A percentile compares a stretch with the other conserved stretches of the same genome.
Evolutionary conservation across 2,329 filamentous ascomycete species (phyloP).

Genomic region (Leptographium radiaticola): DNA sequence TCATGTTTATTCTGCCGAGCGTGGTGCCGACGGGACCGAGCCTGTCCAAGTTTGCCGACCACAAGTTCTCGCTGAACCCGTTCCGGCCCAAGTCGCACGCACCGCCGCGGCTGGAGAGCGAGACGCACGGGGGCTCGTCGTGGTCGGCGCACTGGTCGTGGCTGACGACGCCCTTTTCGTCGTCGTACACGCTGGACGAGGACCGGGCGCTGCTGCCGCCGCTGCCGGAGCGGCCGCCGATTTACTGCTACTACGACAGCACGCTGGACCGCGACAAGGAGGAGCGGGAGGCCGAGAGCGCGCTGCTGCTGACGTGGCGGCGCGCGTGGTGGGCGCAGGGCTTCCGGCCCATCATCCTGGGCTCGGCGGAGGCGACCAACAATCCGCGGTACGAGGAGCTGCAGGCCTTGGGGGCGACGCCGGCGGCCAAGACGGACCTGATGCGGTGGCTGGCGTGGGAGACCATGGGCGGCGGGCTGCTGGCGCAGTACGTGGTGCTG

Average conservation of each 20-base stretch:
- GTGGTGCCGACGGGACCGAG: conserved; percentile 33
- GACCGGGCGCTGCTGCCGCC: conserved; percentile 74
- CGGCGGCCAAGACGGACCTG: conserved; percentile 53
- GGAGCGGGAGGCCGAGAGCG: conserved; percentile 59
- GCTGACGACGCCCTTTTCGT: conserved; percentile 75
- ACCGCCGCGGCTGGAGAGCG: conserved; percentile 63
- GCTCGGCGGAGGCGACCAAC: conserved; percentile 65
- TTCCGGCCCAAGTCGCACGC: conserved; percentile 59
- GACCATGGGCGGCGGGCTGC: conserved; percentile 71
- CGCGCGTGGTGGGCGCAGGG: conserved; percentile 93
- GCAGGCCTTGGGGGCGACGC: conserved; percentile 47
- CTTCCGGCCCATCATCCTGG: conserved; percentile 73
- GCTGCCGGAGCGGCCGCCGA: conserved; percentile 51
- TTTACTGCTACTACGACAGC: conserved; percentile 87
- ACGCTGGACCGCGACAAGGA: conserved; percentile 47
- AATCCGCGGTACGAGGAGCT: conserved; percentile 68
- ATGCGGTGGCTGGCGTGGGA: conserved; percentile 89
- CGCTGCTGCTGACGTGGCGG: conserved; percentile 74
- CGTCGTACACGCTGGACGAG: conserved; percentile 65
- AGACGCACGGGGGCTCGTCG: conserved; percentile 61
- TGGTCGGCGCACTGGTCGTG: conserved; percentile 90
- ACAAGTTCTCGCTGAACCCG: conserved; percentile 44
- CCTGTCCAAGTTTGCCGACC: conserved; percentile 34
- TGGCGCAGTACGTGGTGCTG: conserved; percentile 66
- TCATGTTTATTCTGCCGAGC: conserved; percentile 38